Conservation (phyloP, 306 rosid genomes). For the Pterocarpus santalinus region DNA sequence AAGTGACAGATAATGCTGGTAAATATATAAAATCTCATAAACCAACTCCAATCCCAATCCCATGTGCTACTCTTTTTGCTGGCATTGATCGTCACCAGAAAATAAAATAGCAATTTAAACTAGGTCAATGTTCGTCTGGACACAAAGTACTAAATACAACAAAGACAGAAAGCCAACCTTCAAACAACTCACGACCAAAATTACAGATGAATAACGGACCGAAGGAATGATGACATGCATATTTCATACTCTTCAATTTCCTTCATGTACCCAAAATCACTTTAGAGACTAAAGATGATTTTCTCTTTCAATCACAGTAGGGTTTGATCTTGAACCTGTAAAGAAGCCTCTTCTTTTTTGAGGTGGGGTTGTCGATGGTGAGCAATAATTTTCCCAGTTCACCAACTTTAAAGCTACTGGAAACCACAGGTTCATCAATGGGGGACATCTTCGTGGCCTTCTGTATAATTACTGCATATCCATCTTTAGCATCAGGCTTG, state of each 20-base stretch:
- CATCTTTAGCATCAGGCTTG: constrained; percentile 73
- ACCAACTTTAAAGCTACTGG: constrained; percentile 70
- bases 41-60: constrained; percentile 41
- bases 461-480: constrained; percentile 72
- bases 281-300: constrained; percentile 5
- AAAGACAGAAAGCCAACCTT: constrained; percentile 50
- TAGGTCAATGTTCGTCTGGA: constrained; percentile 32
- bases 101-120: constrained; percentile 47
- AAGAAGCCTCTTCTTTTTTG: constrained; percentile 83
- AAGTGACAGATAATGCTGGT: constrained; percentile 28
- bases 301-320: constrained; percentile 53
- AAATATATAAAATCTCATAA: constrained; percentile 41
- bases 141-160: constrained; percentile 35
- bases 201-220: constrained; percentile 48
- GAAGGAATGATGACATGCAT: constrained; percentile 33
- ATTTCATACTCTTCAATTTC: constrained; percentile 48
- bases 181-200: constrained; percentile 52
- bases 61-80: constrained; percentile 40
- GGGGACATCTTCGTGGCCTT: constrained; percentile 79
- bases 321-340: constrained; percentile 96
- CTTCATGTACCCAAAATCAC: constrained; percentile 31
- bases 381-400: constrained; percentile 90
- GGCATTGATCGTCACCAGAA: constrained; percentile 40
- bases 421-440: constrained; percentile 80
- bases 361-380: constrained; percentile 81